Conservation (phyloP, 78 protist species). For the Dictyostelium citrinum region DNA sequence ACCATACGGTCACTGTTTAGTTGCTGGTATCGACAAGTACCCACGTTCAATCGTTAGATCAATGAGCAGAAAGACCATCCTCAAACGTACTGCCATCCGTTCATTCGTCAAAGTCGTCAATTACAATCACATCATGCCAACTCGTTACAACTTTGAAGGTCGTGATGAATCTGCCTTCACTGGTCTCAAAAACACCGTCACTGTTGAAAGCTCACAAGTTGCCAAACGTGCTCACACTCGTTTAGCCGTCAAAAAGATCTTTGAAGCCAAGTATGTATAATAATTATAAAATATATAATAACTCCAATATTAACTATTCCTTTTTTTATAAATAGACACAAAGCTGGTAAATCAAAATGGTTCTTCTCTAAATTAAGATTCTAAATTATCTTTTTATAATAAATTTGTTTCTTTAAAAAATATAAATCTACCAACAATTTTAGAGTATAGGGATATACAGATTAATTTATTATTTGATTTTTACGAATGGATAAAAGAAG, state of each 20-base stretch:
- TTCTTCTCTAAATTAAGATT: constrained; percentile 97
- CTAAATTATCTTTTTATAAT: constrained; percentile 58
- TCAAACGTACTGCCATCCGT: constrained; percentile 89
- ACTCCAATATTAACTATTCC: no score
- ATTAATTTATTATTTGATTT: not conserved
- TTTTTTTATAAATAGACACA: constrained; percentile 66
- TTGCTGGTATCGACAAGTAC: constrained; percentile 96
- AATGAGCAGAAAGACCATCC: constrained; percentile 91
- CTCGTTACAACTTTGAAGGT: constrained; percentile 87
- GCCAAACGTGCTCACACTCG: constrained; percentile 57
- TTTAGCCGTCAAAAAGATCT: constrained; percentile 62
- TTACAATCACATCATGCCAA: constrained; percentile 99
- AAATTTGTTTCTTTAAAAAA: not conserved
- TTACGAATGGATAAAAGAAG: not conserved
- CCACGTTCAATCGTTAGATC: constrained; percentile 89
- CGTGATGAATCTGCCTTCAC: constrained; percentile 71
- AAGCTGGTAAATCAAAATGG: constrained; percentile 98
- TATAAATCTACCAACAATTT: not conserved
- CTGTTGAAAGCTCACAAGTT: constrained; percentile 76
- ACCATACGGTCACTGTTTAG: constrained; percentile 94
- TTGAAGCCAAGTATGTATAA: constrained; percentile 42
- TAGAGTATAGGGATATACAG: not conserved
- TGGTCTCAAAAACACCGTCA: constrained; percentile 69
- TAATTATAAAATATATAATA: no score
- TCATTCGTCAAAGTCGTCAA: constrained; percentile 98